Percentiles rank a stretch among this genome's conserved stretches.
Conservation (phyloP, 306 rosid genomes). For the Amphicarpaea edgeworthii region DNA sequence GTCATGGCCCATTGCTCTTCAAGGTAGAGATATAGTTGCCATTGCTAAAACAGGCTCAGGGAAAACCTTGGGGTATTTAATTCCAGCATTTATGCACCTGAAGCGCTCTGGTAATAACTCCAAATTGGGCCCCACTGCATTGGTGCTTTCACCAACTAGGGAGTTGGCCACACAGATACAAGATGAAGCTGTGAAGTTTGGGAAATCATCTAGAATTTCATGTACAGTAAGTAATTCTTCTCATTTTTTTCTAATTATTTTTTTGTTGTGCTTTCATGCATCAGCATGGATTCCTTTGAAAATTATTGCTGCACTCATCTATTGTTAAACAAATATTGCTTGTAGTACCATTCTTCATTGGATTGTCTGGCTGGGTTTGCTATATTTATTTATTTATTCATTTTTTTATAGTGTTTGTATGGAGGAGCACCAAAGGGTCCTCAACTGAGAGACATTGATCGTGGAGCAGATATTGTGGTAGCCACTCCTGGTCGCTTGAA, state of each 20-base stretch:
- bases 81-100: slow-evolving; percentile 91
- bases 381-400: neutral
- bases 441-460: slow-evolving; percentile 90
- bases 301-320: neutral
- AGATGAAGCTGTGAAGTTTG: slow-evolving; percentile 97
- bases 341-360: neutral
- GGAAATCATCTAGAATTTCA: slow-evolving; percentile 82
- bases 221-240: slow-evolving; percentile 69
- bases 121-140: slow-evolving; percentile 78
- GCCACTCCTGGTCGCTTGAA: slow-evolving; percentile 99
- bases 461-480: slow-evolving; percentile 95
- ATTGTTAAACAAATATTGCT: slow-evolving; percentile 24
- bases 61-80: slow-evolving; percentile 94
- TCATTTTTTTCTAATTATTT: neutral
- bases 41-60: slow-evolving; percentile 99
- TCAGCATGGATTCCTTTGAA: slow-evolving; percentile 8
- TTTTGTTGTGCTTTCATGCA: slow-evolving; percentile 29
- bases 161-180: slow-evolving; percentile 98
- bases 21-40: slow-evolving; percentile 95
- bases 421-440: slow-evolving; percentile 99
- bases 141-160: slow-evolving; percentile 97
- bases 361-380: neutral
- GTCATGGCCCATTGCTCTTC: slow-evolving; percentile 99
- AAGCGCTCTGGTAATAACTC: slow-evolving; percentile 76
- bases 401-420: slow-evolving; percentile 75